Evolutionary conservation across 768 basidiomycete species (phyloP), one percentile per base, ranked within the genome.

Genomic region (Termitomyces sp.): DNA sequence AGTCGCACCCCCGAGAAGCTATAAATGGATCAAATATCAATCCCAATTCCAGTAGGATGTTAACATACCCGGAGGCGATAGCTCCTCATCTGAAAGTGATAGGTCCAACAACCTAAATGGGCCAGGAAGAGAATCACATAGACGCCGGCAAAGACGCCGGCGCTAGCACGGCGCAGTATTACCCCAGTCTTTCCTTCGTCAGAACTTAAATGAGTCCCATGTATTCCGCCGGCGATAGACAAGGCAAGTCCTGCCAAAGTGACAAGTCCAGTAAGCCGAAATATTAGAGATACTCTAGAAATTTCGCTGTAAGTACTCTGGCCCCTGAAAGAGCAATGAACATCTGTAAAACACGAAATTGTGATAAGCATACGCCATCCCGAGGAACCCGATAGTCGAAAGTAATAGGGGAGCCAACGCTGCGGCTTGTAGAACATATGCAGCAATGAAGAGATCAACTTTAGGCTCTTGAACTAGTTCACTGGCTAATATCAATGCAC

Each of bases 1-100:
- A 21, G 81, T 72, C 44, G 86, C 69, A 27, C 83, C 85, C 28
- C 63, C 60, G 40, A 89, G 76, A 14, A 89, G 73, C 87, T 88
- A 45, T 41, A 58, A 27, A n/a, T 39, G 9, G 19, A 3, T 57
- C 41, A 21, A 54, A 28, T 17, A 55, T 27, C 37, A 9, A 55
- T 28, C 23, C 35, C 19, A 37, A 47, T n/a, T 42, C 14, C 27
- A 47, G 10, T 43, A 40, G 5, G 45, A 23, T 32, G 16, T 16
- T 14, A 30, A 63, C 79, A 58, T 65, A 78, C 83, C 55, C 63
- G 74, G 56, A 74, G 71, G 45, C 79, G 77, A 63, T 77, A 77
- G 49, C 65, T 73, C 58, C 76, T 71, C 63, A 82, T 65, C 58
- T 76, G 71, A 67, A 72, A 78, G 40, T 76, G 74, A 62, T 80